Base-by-base conservation (phyloP, 148 eudicot genomes). In the Vaccinium darrowii region DNA sequence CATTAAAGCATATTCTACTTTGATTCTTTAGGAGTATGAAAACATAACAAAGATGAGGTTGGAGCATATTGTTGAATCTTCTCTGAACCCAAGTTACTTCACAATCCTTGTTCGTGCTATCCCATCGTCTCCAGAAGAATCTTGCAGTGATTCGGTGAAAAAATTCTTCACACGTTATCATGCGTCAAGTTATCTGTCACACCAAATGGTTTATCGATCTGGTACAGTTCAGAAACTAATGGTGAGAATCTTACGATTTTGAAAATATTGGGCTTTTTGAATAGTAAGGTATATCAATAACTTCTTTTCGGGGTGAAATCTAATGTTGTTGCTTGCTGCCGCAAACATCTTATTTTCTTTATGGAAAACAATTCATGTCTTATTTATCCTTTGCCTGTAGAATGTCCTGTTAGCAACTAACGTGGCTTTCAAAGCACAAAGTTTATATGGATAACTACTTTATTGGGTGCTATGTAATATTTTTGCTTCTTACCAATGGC, bases 61-160 rank as follows among this genome's bases (percentile, higher is more conserved):
- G 89, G 89, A 87, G 9, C 86, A 94, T 83, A 87, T 97, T 60
- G 86, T 86, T 83, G 87, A 87, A 87, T 89, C 93, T 81, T 85
- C 86, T 85, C 81, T 71, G 80, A 85, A 89, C 16, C 91, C 94
- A 82, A 90, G 96, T 88, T 92, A 87, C 81, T 97, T 97, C 84
- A 92, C 98, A 57, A 93, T 97, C 90, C 88, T 97, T 83, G 98
- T 97, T 87, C 98, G 99, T 72, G 96, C 91, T 80, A 91, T 97
- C 82, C 99, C 99, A 47, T 88, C 95, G 93, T 92, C 92, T 73
- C 58, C 81, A n/a, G 93, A 95, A 83, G 95, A 92, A 86, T 88
- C 94, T 50, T 95, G 94, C 78, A 89, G 93, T 81, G 89, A 88
- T 75, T 52, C 88, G 30, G 81, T 95, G 80, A 88, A 81, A 83